Evolutionary conservation across 345 rosid genomes (phyloP), one percentile per base, ranked within the genome.

Genomic region (Bretschneidera sinensis): DNA sequence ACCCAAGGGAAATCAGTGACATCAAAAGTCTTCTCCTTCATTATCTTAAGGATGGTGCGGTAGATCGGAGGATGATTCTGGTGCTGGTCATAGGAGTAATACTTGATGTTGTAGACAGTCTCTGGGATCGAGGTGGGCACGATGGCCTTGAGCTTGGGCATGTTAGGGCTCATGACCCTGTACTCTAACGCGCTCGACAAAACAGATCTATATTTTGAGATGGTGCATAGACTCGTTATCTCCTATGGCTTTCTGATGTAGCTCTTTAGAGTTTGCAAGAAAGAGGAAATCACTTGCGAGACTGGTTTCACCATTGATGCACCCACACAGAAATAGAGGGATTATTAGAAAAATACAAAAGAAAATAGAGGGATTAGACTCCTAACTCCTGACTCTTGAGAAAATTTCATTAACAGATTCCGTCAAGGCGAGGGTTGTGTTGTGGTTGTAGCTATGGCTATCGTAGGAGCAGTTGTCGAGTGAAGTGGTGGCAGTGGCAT

Each of bases 171-270:
- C 21, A 65, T 59, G 68, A 81, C 25, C 14, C 99, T 94, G 68
- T 83, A 90, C 54, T 94, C 99, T n/a, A 79, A 62, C 25, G 89
- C 87, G 63, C 51, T 65, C 2, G 92, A 91, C 8, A 88, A 19
- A 39, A 97, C 66, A 11, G 60, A 52, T 6, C 34, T 55, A 83
- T 87, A 94, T 59, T 94, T 97, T 13, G 99, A 97, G 69, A 78
- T 71, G 57, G 95, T 84, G 77, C 94, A 86, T 6, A 96, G 95
- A 10, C 97, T 97, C 13, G 96, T 94, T 19, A 90, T 80, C 67
- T 90, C 95, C 99, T 97, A 94, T 8, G 99, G 99, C 73, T 87
- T 84, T 78, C 86, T 94, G 43, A 94, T 60, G 81, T 69, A 94
- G 4, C 87, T 77, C 66, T 68, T 82, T 1, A 90, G 86, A 70